Percentiles rank a stretch among this genome's conserved stretches.
These are phyloP conservation scores for Rutstroemia sp. DNA, from an alignment of 2,329 filamentous ascomycete species.

Conservation along the genomic window DNA sequence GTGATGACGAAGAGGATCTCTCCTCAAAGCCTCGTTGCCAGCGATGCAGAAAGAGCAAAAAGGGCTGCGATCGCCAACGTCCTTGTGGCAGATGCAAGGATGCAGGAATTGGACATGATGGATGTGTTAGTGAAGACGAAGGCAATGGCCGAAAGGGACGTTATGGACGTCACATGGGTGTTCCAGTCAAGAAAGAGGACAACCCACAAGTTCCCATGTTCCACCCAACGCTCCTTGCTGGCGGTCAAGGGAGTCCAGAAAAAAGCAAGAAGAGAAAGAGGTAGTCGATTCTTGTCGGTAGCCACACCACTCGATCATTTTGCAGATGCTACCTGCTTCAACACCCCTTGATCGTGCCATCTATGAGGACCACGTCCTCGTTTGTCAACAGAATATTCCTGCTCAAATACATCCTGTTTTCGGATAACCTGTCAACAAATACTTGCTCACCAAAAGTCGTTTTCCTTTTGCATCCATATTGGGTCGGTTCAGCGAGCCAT, in stretches of 20 bases:
- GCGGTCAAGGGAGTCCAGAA: slow-evolving; percentile 35
- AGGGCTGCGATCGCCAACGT: slow-evolving; percentile 93
- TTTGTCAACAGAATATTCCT: background rate
- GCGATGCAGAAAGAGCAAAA: slow-evolving; percentile 98
- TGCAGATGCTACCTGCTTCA: background rate
- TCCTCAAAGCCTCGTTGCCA: slow-evolving; percentile 96
- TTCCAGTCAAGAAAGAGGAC: slow-evolving; percentile 54
- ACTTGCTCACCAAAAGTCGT: background rate
- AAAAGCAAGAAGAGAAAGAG: slow-evolving; percentile 67
- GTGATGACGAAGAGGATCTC: slow-evolving; percentile 75
- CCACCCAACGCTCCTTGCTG: slow-evolving; percentile 26
- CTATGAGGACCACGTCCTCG: background rate
- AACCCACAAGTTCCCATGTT: slow-evolving; percentile 29
- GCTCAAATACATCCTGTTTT: background rate
- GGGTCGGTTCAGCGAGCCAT: background rate
- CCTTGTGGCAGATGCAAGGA: slow-evolving; percentile 94
- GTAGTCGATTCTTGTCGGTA: slow-evolving; percentile 27
- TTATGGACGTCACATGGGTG: slow-evolving; percentile 68
- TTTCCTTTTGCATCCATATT: background rate
- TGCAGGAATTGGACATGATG: slow-evolving; percentile 85
- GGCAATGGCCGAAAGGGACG: slow-evolving; percentile 94
- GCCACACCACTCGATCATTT: background rate
- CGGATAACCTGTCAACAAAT: background rate
- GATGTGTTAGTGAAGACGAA: slow-evolving; percentile 96
- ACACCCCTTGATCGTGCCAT: background rate